Conservation (phyloP, 2,329 filamentous ascomycete genomes). For the Lachnellula hyalina region DNA sequence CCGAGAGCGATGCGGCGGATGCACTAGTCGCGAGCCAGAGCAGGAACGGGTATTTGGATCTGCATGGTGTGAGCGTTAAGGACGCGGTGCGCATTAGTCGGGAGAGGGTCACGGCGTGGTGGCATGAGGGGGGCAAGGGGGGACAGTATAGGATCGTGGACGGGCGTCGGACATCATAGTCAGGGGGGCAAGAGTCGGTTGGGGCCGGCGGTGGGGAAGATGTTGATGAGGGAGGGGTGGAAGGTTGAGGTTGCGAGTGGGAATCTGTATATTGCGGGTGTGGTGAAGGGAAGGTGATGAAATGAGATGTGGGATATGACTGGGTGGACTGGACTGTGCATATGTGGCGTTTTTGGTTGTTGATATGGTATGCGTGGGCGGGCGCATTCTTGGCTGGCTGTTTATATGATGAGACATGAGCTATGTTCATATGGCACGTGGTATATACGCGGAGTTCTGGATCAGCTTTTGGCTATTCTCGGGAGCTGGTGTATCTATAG, state of each 20-base stretch:
- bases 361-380: not conserved
- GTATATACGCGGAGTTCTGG: not conserved
- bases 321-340: not conserved
- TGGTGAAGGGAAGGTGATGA: conserved; percentile 20
- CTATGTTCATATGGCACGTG: not conserved
- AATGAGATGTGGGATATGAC: not conserved
- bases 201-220: conserved; percentile 72
- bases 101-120: conserved; percentile 66
- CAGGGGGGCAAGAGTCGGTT: conserved; percentile 69
- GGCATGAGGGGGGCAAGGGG: conserved; percentile 52
- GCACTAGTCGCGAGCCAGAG: conserved; percentile 65
- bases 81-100: conserved; percentile 77
- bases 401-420: not conserved
- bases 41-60: conserved; percentile 55
- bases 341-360: too few relatives aligned
- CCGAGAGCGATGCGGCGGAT: conserved; percentile 65
- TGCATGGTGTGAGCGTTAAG: conserved; percentile 77
- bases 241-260: conserved; percentile 69
- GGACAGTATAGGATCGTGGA: conserved; percentile 66
- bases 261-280: conserved; percentile 63
- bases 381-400: not conserved
- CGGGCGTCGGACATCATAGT: conserved; percentile 75
- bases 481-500: not conserved
- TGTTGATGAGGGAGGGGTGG: conserved; percentile 76
- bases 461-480: not conserved